Evolutionary conservation across 2,329 filamentous ascomycete genomes (phyloP).

Genomic region (Claviceps quebecensis): DNA sequence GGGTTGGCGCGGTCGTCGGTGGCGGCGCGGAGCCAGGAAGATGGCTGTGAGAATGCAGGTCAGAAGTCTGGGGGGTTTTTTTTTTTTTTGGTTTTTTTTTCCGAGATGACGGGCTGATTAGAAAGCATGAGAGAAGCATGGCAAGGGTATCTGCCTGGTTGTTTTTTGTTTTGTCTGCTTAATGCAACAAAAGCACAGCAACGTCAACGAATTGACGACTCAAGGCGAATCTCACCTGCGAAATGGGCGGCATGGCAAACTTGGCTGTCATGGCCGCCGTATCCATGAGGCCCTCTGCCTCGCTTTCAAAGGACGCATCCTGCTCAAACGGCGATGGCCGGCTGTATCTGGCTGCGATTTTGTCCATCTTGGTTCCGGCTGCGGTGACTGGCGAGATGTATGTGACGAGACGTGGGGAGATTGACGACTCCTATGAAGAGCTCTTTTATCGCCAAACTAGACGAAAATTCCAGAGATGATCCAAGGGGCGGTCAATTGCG

Average conservation of each 20-base stretch:
- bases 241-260: slow-evolving; percentile 88
- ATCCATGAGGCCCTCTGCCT: slow-evolving; percentile 60
- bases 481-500: no score
- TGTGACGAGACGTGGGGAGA: background rate
- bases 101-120: no score
- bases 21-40: slow-evolving; percentile 88
- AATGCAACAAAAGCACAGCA: no score
- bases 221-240: slow-evolving; percentile 44
- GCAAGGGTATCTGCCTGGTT: no score
- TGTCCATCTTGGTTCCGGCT: slow-evolving; percentile 52
- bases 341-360: slow-evolving; percentile 85
- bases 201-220: no score
- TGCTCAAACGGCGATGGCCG: slow-evolving; percentile 52
- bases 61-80: background rate
- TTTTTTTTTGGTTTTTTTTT: no score
- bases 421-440: no score
- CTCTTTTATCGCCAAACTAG: no score
- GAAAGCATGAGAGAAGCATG: no score
- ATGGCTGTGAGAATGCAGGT: slow-evolving; percentile 43
- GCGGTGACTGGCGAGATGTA: background rate
- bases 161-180: no score
- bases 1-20: slow-evolving; percentile 97
- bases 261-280: slow-evolving; percentile 71
- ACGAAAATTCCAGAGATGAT: no score
- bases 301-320: slow-evolving; percentile 56